Evolutionary conservation across 345 rosid genomes (phyloP).

Genomic region (Heritiera fomes): DNA sequence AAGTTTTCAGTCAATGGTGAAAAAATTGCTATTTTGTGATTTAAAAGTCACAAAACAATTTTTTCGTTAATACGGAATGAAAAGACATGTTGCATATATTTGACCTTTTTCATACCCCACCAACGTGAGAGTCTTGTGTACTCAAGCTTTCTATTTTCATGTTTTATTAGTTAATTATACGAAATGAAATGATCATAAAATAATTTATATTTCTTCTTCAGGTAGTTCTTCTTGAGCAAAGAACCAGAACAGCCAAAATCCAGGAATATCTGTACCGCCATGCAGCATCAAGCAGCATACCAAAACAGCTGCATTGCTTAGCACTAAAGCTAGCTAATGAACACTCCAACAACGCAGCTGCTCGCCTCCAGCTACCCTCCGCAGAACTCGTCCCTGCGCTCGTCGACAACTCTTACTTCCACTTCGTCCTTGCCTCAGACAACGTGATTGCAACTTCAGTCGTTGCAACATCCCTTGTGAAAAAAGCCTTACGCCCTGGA

Average conservation of each 20-base stretch:
- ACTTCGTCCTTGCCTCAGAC: constrained; percentile 86
- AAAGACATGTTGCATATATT: too few relatives aligned
- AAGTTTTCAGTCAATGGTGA: too few relatives aligned
- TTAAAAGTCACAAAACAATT: too few relatives aligned
- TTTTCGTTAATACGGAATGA: too few relatives aligned
- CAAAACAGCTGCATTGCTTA: constrained; percentile 89
- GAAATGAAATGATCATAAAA: background rate
- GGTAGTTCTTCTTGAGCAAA: constrained; percentile 78
- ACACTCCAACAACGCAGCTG: constrained; percentile 88
- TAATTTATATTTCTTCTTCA: constrained; percentile 25
- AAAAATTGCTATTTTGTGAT: too few relatives aligned
- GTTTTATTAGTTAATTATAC: background rate
- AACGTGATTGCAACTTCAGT: constrained; percentile 93
- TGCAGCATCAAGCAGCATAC: constrained; percentile 93
- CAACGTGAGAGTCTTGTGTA: too few relatives aligned
- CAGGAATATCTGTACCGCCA: constrained; percentile 91
- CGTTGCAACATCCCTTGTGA: constrained; percentile 71
- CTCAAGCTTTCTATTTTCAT: too few relatives aligned
- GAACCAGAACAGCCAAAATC: constrained; percentile 90
- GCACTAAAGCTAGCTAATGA: constrained; percentile 80
- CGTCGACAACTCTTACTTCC: constrained; percentile 77
- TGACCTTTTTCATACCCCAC: too few relatives aligned
- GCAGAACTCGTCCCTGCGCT: constrained; percentile 84
- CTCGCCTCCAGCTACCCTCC: constrained; percentile 89
- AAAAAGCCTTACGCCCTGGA: constrained; percentile 62